Conservation (phyloP, 2,329 filamentous ascomycete species). For the Claviceps sp. region DNA sequence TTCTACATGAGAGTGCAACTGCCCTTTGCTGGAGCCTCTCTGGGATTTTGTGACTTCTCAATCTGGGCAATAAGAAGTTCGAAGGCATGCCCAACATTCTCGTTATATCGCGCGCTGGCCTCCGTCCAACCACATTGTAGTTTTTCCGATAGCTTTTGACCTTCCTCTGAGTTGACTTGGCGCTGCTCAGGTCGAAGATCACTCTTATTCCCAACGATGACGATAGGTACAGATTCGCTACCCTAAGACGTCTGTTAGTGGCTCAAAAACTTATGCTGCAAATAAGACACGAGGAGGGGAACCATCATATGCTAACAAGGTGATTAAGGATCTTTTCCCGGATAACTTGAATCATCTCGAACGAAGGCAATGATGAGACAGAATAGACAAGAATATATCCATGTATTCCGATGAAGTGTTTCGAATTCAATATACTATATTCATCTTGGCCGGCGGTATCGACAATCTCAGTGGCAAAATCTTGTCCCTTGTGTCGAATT, state of each 20-base stretch:
- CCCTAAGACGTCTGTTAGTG: constrained; percentile 39
- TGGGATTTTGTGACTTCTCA: constrained; percentile 85
- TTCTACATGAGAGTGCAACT: constrained; percentile 78
- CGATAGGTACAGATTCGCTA: constrained; percentile 81
- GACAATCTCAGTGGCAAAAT: constrained; percentile 92
- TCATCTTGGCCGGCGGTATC: constrained; percentile 98
- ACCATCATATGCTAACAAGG: constrained; percentile 46
- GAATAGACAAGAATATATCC: constrained; percentile 98
- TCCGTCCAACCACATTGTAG: constrained; percentile 91
- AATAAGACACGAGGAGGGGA: background rate
- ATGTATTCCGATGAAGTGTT: constrained; percentile 98
- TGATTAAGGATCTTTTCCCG: constrained; percentile 96
- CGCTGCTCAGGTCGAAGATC: constrained; percentile 87
- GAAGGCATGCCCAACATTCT: constrained; percentile 86
- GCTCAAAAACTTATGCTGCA: background rate
- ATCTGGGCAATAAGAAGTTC: constrained; percentile 91
- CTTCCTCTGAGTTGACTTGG: constrained; percentile 77
- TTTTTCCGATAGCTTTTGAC: constrained; percentile 70
- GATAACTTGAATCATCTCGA: constrained; percentile 95
- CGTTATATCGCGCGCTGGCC: constrained; percentile 84
- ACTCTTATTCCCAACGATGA: constrained; percentile 94
- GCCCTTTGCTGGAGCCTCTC: constrained; percentile 63
- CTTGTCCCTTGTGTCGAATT: constrained; percentile 84
- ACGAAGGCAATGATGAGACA: constrained; percentile 85
- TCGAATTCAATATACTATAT: constrained; percentile 95